Conservation (phyloP, 805 yeast genomes). For the Candida nonsorbophila region DNA sequence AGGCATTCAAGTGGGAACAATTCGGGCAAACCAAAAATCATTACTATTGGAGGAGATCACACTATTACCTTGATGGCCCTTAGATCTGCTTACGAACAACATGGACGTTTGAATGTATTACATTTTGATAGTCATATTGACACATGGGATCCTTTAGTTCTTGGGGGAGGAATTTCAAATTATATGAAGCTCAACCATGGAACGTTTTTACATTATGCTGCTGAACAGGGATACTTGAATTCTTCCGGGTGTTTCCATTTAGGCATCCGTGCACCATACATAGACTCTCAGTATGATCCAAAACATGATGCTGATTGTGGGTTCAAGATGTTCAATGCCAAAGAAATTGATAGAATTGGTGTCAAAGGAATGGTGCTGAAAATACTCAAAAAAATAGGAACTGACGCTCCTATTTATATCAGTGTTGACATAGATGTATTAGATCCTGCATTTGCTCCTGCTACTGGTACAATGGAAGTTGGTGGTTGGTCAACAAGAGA, state of each 20-base stretch:
- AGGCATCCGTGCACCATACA: slow-evolving; percentile 62
- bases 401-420: slow-evolving; percentile 23
- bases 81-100: slow-evolving; percentile 45
- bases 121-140: slow-evolving; percentile 69
- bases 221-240: slow-evolving; percentile 56
- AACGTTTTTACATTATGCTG: slow-evolving; percentile 65
- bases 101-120: slow-evolving; percentile 44
- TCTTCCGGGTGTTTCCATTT: slow-evolving; percentile 50
- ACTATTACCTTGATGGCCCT: slow-evolving; percentile 49
- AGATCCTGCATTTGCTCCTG: slow-evolving; percentile 24
- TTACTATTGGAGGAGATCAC: slow-evolving; percentile 61
- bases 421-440: slow-evolving; percentile 22
- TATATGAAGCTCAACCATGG: slow-evolving; percentile 64
- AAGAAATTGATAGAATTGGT: slow-evolving; percentile 42
- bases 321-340: slow-evolving; percentile 39
- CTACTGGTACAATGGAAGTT: slow-evolving; percentile 22
- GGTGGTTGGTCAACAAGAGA: slow-evolving; percentile 23
- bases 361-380: slow-evolving; percentile 26
- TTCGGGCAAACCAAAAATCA: slow-evolving; percentile 21
- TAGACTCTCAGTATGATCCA: slow-evolving; percentile 30
- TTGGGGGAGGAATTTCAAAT: slow-evolving; percentile 59
- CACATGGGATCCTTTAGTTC: slow-evolving; percentile 60
- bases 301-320: slow-evolving; percentile 50
- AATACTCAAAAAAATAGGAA: slow-evolving; percentile 30
- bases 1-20: slow-evolving; percentile 10